Evolutionary conservation across 2,329 filamentous ascomycete genomes (phyloP).

Genomic region (Cryphonectria japonica): DNA sequence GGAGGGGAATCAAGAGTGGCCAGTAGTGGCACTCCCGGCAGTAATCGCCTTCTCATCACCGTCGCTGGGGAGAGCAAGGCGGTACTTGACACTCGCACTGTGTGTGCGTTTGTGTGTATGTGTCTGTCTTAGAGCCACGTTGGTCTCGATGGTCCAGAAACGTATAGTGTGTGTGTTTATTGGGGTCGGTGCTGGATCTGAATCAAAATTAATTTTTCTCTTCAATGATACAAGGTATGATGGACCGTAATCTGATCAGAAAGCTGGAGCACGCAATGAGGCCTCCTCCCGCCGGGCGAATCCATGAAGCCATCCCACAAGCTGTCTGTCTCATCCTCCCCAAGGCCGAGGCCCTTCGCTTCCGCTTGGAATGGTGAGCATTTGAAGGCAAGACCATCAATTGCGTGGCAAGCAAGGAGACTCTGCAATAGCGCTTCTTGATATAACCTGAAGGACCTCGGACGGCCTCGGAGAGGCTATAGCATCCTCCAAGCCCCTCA

Average conservation of each 20-base stretch:
- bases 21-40: not conserved
- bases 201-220: slow-evolving; percentile 1
- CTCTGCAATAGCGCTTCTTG: not conserved
- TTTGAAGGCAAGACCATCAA: not conserved
- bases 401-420: not conserved
- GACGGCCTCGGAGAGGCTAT: not conserved
- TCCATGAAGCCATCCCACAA: not conserved
- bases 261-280: not conserved
- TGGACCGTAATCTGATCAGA: slow-evolving; percentile 7
- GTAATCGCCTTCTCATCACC: not conserved
- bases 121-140: not conserved
- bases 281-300: not conserved
- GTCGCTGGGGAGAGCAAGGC: not conserved
- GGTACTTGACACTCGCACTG: not conserved
- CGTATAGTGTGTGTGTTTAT: not conserved
- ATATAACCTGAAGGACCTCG: not conserved
- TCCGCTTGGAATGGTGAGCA: not conserved
- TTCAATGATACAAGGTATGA: not conserved
- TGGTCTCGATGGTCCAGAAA: not conserved
- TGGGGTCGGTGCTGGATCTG: not conserved
- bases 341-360: not conserved
- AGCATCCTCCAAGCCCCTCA: not conserved
- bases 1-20: not conserved
- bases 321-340: not conserved
- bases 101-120: not conserved